Percentiles rank a stretch among this genome's conserved stretches.
Conservation (phyloP, 768 basidiomycete species). For the Naematelia aurantialba region DNA sequence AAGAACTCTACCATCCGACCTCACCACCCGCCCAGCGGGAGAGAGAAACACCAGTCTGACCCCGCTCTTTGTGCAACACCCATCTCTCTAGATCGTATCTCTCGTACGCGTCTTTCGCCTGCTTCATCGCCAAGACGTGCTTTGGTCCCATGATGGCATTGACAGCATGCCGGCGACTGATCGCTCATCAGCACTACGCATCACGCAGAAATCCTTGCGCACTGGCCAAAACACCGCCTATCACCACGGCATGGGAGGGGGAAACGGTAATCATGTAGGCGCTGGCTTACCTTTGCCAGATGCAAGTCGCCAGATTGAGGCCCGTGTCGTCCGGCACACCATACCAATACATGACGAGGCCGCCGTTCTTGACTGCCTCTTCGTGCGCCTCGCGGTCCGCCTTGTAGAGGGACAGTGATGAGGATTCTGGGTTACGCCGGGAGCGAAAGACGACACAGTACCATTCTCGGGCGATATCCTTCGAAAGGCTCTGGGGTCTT, state of each 20-base stretch:
- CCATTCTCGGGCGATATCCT: conserved; percentile 31
- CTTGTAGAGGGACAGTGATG: conserved; percentile 60
- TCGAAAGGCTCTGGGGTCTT: conserved; percentile 19
- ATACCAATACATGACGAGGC: conserved; percentile 90
- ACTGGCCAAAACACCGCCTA: background rate
- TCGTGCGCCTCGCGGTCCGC: conserved; percentile 86
- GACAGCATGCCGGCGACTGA: conserved; percentile 75
- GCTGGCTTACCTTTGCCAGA: conserved; percentile 64
- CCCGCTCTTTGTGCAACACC: conserved; percentile 63
- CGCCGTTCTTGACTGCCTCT: conserved; percentile 73
- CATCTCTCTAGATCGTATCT: conserved; percentile 73
- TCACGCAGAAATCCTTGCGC: background rate
- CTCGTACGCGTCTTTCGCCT: conserved; percentile 66
- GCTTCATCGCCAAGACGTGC: conserved; percentile 76
- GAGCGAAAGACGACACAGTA: conserved; percentile 89
- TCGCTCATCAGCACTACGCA: conserved; percentile 29
- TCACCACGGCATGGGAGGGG: background rate
- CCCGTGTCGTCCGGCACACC: conserved; percentile 73
- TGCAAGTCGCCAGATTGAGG: conserved; percentile 88
- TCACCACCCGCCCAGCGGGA: conserved; percentile 63
- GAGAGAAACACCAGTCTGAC: conserved; percentile 60
- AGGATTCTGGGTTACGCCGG: conserved; percentile 56
- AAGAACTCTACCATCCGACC: conserved; percentile 64
- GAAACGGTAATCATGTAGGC: background rate
- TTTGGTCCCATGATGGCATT: conserved; percentile 74